Base-by-base conservation (phyloP, 2,329 filamentous ascomycete genomes). In the Alternaria consortialis region DNA sequence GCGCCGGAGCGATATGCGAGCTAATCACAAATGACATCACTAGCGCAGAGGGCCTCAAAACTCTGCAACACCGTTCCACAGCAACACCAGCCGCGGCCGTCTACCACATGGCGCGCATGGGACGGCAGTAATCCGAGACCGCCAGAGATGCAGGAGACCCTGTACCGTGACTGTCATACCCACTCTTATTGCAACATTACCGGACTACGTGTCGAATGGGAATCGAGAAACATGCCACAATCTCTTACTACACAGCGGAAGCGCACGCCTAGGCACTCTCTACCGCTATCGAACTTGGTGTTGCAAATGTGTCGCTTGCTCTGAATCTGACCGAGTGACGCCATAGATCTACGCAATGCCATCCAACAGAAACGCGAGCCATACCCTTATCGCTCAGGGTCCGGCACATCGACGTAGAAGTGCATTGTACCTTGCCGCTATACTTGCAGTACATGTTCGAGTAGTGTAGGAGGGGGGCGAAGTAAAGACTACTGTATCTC, bases 51-150 rank as follows among this genome's bases (percentile, higher is more conserved):
- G 25, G 36, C 53, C 53, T 56, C 67, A 58, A 58, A 68, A 61
- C 62, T 72, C 68, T 66, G 65, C 54, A 59, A 58, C 60, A 60
- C 47, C 59, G 64, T 62, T 64, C 66, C 66, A 70, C 68, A 68
- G 57, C 67, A 54, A 64, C 64, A 53, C 59, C 66, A 63, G 70
- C 69, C 73, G 72, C 71, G 70, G 72, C 69, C 72, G 73, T 70
- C 61, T 66, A 63, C 46, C 53, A 65, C 61, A 65, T 67, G 60
- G 63, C 54, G 51, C 59, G 67, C 63, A 65, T 67, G 64, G 62
- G 63, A 62, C 62, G 61, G 60, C 53, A 58, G 59, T 53, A 39
- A 37, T 34, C 60, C 62, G 55, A 54, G 58, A 53, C 43, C n/a
- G 50, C n/a, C 60, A 53, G 62, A 65, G 54, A 56, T 61, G 53